Conservation (phyloP, 1,139 yeast species). For the Nakaseomyces glabratus region DNA sequence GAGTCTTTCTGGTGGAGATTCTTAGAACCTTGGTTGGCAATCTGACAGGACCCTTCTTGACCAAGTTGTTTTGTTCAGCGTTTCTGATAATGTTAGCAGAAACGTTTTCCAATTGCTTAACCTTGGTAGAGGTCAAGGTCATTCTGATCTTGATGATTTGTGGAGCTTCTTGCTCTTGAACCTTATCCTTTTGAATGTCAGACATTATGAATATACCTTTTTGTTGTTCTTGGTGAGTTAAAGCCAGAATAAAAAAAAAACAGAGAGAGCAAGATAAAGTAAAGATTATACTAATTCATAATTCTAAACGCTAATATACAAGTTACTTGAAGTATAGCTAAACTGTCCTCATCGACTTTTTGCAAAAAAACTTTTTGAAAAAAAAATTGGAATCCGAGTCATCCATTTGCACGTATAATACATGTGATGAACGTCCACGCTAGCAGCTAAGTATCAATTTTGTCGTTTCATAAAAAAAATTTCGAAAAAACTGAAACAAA, state of each 20-base stretch:
- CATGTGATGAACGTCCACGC: too few species aligned
- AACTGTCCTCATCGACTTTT: too few species aligned
- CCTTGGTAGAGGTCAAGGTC: slow-evolving; percentile 98
- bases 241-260: not conserved
- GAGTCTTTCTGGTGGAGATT: slow-evolving; percentile 99
- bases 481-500: too few species aligned
- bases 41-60: slow-evolving; percentile 98
- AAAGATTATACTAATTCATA: too few species aligned
- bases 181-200: slow-evolving; percentile 78
- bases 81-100: slow-evolving; percentile 83
- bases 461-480: too few species aligned
- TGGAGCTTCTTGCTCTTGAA: slow-evolving; percentile 71
- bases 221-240: slow-evolving; percentile 14
- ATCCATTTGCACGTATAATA: too few species aligned
- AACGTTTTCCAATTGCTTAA: slow-evolving; percentile 92
- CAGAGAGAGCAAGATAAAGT: not conserved
- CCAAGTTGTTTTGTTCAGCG: slow-evolving; percentile 73
- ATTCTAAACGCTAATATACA: too few species aligned
- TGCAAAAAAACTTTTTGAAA: too few species aligned
- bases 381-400: too few species aligned
- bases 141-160: slow-evolving; percentile 97
- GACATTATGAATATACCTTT: slow-evolving; percentile 53
- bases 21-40: slow-evolving; percentile 98
- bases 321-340: too few species aligned
- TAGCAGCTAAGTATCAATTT: too few species aligned